Evolutionary conservation across 306 rosid species (phyloP).

Genomic region (Glycine soja): DNA sequence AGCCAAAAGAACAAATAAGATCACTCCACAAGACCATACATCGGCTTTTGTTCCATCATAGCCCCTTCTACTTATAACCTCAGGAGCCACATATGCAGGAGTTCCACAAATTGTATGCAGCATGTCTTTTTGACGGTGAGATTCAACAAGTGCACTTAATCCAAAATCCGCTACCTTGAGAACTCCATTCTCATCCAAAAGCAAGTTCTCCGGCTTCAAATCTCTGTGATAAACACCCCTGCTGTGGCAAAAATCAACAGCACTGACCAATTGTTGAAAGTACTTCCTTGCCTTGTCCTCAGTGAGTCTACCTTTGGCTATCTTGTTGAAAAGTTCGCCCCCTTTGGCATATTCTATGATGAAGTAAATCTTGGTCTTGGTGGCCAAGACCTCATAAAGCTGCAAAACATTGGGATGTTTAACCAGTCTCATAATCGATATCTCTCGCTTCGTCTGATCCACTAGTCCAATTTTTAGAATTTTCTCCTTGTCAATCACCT

Average conservation of each 20-base stretch:
- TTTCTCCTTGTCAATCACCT: conserved; percentile 57
- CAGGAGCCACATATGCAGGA: conserved; percentile 61
- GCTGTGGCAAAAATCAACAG: conserved; percentile 56
- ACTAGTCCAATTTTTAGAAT: conserved; percentile 40
- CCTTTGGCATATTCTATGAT: conserved; percentile 61
- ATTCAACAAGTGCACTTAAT: conserved; percentile 51
- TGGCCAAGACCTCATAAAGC: conserved; percentile 58
- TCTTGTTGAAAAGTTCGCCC: conserved; percentile 55
- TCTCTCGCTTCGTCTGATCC: conserved; percentile 53
- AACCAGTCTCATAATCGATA: conserved; percentile 47
- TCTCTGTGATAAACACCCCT: conserved; percentile 61
- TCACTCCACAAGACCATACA: conserved; percentile 61
- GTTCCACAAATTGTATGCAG: conserved; percentile 58
- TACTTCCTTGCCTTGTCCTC: conserved; percentile 51
- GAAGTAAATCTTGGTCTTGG: conserved; percentile 60
- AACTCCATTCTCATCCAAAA: conserved; percentile 55
- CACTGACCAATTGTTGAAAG: conserved; percentile 57
- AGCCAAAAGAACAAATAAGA: conserved; percentile 56
- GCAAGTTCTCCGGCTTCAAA: conserved; percentile 62
- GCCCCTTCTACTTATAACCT: conserved; percentile 48
- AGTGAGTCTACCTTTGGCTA: conserved; percentile 45
- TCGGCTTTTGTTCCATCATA: conserved; percentile 56
- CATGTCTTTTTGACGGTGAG: conserved; percentile 35
- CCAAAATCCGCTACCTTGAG: conserved; percentile 63
- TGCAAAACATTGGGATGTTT: conserved; percentile 56